Evolutionary conservation across 1,284 basidiomycete genomes (phyloP).

Genomic region (Fomitiporia mediterranea): DNA sequence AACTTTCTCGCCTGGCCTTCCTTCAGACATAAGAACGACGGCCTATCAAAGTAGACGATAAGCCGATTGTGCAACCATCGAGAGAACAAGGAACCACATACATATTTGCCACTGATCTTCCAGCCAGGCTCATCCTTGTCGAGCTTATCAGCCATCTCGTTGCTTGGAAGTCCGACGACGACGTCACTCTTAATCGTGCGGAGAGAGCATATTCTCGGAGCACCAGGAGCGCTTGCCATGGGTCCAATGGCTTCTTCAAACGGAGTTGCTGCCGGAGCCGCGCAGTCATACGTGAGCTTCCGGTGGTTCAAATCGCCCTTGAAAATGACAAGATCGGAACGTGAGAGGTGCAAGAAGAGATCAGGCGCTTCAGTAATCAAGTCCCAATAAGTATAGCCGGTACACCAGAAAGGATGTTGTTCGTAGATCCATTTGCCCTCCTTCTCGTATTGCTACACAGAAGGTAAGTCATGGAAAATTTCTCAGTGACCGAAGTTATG

Average conservation of each 20-base stretch:
- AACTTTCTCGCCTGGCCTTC: constrained; percentile 79
- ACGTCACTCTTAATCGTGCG: constrained; percentile 89
- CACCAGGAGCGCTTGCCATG: constrained; percentile 85
- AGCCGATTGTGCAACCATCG: neutral
- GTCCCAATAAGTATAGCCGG: constrained; percentile 95
- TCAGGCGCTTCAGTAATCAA: constrained; percentile 87
- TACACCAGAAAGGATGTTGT: constrained; percentile 96
- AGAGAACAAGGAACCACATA: constrained; percentile 36
- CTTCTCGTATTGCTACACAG: constrained; percentile 77
- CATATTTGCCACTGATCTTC: constrained; percentile 97
- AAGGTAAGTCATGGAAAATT: constrained; percentile 4
- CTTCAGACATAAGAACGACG: constrained; percentile 80
- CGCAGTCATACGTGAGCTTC: constrained; percentile 90
- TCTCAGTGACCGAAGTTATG: constrained; percentile 5
- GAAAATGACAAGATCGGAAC: constrained; percentile 91
- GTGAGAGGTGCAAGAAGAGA: constrained; percentile 89
- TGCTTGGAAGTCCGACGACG: constrained; percentile 60
- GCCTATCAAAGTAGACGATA: constrained; percentile 50
- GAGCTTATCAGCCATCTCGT: constrained; percentile 68
- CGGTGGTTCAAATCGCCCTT: constrained; percentile 95
- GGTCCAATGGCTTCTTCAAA: constrained; percentile 93
- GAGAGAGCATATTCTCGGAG: constrained; percentile 82
- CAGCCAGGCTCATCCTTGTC: constrained; percentile 90
- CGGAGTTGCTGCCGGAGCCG: constrained; percentile 85
- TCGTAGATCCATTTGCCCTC: constrained; percentile 95